Conservation (phyloP, 176 grass and related monocot genomes). For the Bonia amplexicaulis region DNA sequence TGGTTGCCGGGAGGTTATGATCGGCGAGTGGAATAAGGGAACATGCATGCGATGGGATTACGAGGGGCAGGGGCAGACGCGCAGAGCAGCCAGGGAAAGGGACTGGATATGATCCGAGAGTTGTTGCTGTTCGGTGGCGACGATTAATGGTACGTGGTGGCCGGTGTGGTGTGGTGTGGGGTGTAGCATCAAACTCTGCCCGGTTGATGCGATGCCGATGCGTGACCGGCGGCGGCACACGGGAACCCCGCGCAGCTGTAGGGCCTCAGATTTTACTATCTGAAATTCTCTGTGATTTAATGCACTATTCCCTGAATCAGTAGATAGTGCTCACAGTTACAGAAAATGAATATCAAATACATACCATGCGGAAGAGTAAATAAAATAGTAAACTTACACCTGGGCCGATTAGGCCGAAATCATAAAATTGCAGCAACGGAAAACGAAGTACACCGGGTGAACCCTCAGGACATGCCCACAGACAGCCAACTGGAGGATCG, state of each 20-base stretch:
- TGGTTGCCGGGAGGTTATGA: slow-evolving; percentile 39
- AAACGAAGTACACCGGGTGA: no score
- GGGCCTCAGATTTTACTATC: no score
- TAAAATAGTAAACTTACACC: no score
- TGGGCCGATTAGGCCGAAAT: no score
- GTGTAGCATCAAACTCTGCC: not conserved
- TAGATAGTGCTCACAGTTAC: no score
- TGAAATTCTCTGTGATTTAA: no score
- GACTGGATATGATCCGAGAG: not conserved
- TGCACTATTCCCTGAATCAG: no score
- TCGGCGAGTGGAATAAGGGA: slow-evolving; percentile 20
- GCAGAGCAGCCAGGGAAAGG: not conserved
- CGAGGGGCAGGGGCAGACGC: not conserved
- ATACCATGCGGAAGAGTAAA: no score
- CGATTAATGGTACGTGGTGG: not conserved
- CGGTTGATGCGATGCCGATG: not conserved
- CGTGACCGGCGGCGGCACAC: slow-evolving; percentile 8
- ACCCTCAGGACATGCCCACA: no score
- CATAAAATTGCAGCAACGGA: no score
- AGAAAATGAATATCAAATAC: no score
- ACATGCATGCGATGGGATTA: not conserved
- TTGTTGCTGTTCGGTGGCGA: not conserved
- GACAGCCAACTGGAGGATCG: no score
- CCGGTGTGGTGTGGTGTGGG: not conserved
- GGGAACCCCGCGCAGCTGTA: not conserved